phyloP scores from a whole-genome alignment of 2,329 filamentous ascomycete genomes.

The Plectosphaerella plurivora region DNA sequence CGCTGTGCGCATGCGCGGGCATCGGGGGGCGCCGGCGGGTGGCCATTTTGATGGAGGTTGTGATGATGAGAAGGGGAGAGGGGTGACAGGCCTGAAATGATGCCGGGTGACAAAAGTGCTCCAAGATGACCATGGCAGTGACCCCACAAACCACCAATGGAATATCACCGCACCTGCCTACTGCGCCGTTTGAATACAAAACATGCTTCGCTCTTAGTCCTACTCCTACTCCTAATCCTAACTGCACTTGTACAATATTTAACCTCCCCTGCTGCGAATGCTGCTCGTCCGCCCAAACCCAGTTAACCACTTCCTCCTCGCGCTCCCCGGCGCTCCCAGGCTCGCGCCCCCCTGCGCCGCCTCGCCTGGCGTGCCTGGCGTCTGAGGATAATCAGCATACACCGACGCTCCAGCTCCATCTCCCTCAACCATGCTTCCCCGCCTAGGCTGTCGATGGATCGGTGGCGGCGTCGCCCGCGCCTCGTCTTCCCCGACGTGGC shows the following conservation, averaged over 20 bases:
- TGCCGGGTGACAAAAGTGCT: no score
- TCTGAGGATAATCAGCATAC: not conserved
- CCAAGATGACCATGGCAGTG: no score
- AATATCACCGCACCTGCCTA: no score
- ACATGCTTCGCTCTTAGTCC: no score
- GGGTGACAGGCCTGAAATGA: no score
- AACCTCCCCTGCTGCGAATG: constrained; percentile 19
- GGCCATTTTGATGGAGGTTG: not conserved
- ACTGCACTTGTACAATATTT: not conserved
- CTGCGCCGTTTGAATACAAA: no score
- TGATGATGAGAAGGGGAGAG: no score
- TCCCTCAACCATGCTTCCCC: constrained; percentile 9
- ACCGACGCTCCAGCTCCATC: constrained; percentile 7
- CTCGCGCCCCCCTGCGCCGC: constrained; percentile 5
- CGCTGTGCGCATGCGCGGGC: not conserved
- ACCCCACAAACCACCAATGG: no score
- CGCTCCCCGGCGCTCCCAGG: constrained; percentile 2
- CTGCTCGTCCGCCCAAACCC: constrained; percentile 24
- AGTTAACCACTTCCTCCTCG: constrained; percentile 23
- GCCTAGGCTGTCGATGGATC: constrained; percentile 40
- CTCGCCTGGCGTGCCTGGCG: constrained; percentile 4
- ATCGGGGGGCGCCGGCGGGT: not conserved
- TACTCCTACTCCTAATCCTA: not conserved
- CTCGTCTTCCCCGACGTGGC: constrained; percentile 33
- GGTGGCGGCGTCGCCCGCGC: constrained; percentile 51